These are phyloP conservation scores for Pseudogymnoascus pannorum DNA, from an alignment of 2,329 filamentous ascomycete genomes.

Conservation along the genomic window DNA sequence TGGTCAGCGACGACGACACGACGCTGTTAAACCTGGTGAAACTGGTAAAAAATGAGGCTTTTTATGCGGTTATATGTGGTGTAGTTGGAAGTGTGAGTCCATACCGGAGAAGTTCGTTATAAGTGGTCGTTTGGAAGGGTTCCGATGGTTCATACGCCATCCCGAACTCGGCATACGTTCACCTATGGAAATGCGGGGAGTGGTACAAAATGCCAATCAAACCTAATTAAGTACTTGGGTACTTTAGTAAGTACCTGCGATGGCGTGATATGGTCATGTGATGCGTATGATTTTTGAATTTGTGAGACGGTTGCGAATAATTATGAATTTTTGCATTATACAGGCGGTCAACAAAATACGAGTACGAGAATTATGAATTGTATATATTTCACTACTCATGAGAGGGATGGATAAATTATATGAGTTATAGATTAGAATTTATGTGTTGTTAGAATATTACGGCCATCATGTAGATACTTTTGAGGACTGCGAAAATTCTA, in stretches of 20 bases:
- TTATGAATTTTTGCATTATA: neutral
- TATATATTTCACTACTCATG: neutral
- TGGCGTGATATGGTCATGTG: neutral
- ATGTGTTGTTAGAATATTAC: neutral
- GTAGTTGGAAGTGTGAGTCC: neutral
- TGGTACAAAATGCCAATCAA: slow-evolving; percentile 4
- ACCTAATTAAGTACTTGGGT: neutral
- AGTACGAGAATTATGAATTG: neutral
- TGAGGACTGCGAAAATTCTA: neutral
- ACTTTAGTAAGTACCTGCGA: neutral
- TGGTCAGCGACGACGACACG: slow-evolving; percentile 3
- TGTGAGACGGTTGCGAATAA: neutral
- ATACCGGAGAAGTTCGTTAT: slow-evolving; percentile 1
- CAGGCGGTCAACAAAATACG: neutral
- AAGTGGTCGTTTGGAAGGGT: slow-evolving; percentile 1
- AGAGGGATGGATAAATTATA: neutral
- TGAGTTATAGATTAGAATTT: neutral
- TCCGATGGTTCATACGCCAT: slow-evolving; percentile 4
- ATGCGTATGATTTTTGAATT: neutral
- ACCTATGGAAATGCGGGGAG: slow-evolving; percentile 7
- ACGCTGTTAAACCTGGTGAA: neutral
- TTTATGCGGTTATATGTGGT: slow-evolving; percentile 1
- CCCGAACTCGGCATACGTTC: slow-evolving; percentile 2
- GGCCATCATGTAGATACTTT: neutral
- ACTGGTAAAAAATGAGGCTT: neutral